These are phyloP conservation scores for Stramenopiles sp. DNA, from an alignment of 352 stramenopile species.

Conservation along the genomic window DNA sequence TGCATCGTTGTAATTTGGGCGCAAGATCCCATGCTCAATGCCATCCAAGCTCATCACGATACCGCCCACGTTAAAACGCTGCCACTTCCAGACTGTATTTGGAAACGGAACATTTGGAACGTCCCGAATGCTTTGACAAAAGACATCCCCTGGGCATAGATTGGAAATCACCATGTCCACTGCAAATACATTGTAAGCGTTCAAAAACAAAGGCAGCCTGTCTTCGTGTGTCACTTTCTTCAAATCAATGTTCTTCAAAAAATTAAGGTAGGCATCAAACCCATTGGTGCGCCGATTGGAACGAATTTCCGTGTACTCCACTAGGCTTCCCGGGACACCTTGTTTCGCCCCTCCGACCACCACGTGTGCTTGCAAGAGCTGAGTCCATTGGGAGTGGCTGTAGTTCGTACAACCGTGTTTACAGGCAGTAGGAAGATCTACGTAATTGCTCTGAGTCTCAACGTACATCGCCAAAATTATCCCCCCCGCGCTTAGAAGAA, in stretches of 20 bases:
- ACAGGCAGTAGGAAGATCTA: too few species aligned
- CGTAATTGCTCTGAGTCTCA: too few species aligned
- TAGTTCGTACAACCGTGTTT: too few species aligned
- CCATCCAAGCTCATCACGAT: not conserved
- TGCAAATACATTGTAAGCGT: conserved; percentile 1
- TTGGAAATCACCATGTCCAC: not conserved
- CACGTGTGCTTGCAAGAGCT: too few species aligned
- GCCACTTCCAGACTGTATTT: not conserved
- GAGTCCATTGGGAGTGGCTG: too few species aligned
- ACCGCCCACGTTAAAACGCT: not conserved
- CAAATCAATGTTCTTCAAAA: not conserved
- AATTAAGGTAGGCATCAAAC: not conserved
- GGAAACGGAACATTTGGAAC: not conserved
- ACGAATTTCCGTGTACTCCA: too few species aligned
- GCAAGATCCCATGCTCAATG: not conserved
- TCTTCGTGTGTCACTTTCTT: not conserved
- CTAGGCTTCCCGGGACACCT: too few species aligned
- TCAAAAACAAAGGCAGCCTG: not conserved
- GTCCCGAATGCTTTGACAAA: not conserved
- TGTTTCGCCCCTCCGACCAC: too few species aligned
- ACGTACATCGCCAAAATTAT: too few species aligned
- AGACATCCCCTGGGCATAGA: not conserved
- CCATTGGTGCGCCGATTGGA: too few species aligned
- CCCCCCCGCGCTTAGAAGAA: too few species aligned
- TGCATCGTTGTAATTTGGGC: not conserved